Conservation (phyloP, 2,329 filamentous ascomycete species). For the Pyrenophora graminea region DNA sequence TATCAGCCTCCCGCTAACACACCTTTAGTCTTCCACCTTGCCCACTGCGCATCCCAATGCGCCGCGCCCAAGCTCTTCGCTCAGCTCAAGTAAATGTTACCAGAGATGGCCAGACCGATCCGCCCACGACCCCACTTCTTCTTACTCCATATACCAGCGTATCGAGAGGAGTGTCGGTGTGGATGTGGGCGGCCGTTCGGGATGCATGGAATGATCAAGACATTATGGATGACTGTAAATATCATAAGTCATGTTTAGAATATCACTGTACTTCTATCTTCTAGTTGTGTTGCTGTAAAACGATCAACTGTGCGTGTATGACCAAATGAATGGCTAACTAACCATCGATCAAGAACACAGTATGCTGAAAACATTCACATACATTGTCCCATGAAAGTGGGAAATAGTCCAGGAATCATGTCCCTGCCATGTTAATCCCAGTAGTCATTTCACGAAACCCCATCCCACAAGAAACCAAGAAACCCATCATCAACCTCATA, state of each 20-base stretch:
- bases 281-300: constrained; percentile 7
- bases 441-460: not conserved
- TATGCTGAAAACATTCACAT: no score
- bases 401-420: not conserved
- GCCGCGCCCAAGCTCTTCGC: constrained; percentile 96
- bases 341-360: no score
- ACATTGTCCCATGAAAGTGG: no score
- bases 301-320: not conserved
- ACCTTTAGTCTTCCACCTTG: constrained; percentile 88
- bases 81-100: constrained; percentile 75
- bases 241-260: constrained; percentile 44
- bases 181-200: constrained; percentile 23
- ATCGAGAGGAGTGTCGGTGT: not conserved
- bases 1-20: constrained; percentile 11
- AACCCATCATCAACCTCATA: not conserved
- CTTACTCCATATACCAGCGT: constrained; percentile 17
- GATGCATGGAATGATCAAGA: constrained; percentile 30
- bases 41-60: constrained; percentile 90
- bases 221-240: constrained; percentile 43
- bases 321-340: not conserved
- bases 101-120: constrained; percentile 7
- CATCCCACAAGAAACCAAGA: not conserved
- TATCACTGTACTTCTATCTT: constrained; percentile 41
- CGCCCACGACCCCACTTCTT: constrained; percentile 7
- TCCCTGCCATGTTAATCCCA: not conserved